Conservation (phyloP, 2,329 filamentous ascomycete species). For the Metarhizium sp. region DNA sequence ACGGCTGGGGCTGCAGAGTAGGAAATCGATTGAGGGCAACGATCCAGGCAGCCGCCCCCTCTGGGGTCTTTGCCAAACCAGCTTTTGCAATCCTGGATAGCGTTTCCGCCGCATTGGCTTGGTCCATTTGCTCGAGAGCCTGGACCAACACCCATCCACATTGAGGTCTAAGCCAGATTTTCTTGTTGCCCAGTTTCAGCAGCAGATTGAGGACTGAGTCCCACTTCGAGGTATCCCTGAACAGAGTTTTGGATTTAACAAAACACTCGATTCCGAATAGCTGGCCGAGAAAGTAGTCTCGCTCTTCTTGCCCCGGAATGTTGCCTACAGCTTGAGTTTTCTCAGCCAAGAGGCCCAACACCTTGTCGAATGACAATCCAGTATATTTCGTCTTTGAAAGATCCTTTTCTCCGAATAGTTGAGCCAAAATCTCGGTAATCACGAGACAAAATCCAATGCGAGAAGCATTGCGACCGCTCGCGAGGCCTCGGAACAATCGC, state of each 20-base stretch:
- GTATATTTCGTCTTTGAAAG: constrained; percentile 38
- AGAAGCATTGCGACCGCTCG: constrained; percentile 82
- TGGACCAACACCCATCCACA: constrained; percentile 77
- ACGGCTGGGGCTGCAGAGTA: constrained; percentile 55
- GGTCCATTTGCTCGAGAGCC: constrained; percentile 53
- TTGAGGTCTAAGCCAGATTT: constrained; percentile 82
- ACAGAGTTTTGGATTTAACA: constrained; percentile 66
- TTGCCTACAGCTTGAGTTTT: constrained; percentile 46
- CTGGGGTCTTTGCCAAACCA: constrained; percentile 68
- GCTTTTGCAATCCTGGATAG: constrained; percentile 53
- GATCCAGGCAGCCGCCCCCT: constrained; percentile 86
- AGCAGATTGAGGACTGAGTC: constrained; percentile 61
- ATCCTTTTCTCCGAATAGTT: constrained; percentile 51
- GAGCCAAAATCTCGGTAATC: constrained; percentile 67
- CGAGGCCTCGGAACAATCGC: constrained; percentile 75
- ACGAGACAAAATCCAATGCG: constrained; percentile 84
- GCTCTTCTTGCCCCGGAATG: constrained; percentile 62
- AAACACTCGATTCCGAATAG: constrained; percentile 83
- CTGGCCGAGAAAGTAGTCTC: constrained; percentile 76
- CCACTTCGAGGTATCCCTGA: constrained; percentile 52
- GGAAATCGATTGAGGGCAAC: constrained; percentile 56
- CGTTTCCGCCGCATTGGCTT: constrained; percentile 49
- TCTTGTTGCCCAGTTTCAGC: constrained; percentile 66
- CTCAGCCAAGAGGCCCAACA: constrained; percentile 42
- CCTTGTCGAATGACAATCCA: constrained; percentile 45